phyloP scores from a whole-genome alignment of 306 rosid species.

The Corylus heterophylla region DNA sequence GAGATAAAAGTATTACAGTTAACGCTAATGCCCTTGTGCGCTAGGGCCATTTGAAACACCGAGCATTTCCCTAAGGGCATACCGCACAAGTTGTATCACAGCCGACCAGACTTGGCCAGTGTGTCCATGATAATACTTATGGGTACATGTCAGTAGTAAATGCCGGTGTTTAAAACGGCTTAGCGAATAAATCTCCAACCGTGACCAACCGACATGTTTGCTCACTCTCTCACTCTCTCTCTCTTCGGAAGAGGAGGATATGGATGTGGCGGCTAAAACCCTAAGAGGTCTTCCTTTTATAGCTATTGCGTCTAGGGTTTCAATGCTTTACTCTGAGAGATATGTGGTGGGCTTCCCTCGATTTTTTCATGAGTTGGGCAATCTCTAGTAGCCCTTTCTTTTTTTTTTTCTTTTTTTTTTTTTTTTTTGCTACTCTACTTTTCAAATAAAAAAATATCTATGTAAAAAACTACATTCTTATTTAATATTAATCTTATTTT shows the following conservation, averaged over 20 bases:
- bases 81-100: too few species aligned
- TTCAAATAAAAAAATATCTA: not conserved
- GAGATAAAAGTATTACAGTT: not conserved
- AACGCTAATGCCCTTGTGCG: too few species aligned
- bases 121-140: too few species aligned
- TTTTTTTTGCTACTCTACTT: too few species aligned
- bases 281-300: not conserved
- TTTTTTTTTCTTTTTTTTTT: too few species aligned
- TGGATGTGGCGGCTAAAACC: not conserved
- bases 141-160: too few species aligned
- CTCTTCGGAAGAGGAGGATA: not conserved
- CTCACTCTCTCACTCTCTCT: conserved; percentile 22
- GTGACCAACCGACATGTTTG: conserved; percentile 89
- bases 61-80: too few species aligned
- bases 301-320: not conserved
- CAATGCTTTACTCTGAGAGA: not conserved
- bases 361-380: not conserved
- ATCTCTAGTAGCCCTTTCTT: not conserved
- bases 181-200: conserved; percentile 21
- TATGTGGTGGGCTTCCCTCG: not conserved
- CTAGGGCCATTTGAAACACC: too few species aligned
- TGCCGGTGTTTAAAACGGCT: too few species aligned
- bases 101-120: too few species aligned
- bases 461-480: not conserved
- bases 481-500: too few species aligned